Percentiles rank a stretch among this genome's conserved stretches.
Evolutionary conservation across 345 rosid genomes (phyloP).

Genomic region (Populus alba): DNA sequence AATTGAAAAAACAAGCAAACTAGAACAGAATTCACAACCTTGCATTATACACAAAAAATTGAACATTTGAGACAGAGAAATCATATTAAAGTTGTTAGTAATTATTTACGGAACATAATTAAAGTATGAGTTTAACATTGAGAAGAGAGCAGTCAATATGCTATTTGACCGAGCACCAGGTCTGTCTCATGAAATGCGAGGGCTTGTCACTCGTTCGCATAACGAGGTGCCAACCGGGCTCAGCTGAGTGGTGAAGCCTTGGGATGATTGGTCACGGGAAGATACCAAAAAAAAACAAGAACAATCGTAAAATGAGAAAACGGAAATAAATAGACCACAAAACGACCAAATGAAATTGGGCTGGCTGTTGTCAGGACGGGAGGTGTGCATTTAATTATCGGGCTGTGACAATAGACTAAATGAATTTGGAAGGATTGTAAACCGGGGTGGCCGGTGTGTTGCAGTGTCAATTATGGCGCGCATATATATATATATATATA

Average conservation of each 20-base stretch:
- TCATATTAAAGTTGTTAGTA: neutral
- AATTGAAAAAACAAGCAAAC: too few relatives aligned
- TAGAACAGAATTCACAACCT: neutral
- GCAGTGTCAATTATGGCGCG: too few relatives aligned
- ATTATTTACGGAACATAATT: too few relatives aligned
- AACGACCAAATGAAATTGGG: neutral
- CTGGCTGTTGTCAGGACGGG: neutral
- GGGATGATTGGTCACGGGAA: neutral
- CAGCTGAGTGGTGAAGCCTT: neutral
- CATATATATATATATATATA: too few relatives aligned
- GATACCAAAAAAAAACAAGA: neutral
- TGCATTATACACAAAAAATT: neutral
- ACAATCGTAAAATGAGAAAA: neutral
- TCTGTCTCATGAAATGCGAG: neutral
- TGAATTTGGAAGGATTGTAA: too few relatives aligned
- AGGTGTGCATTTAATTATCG: too few relatives aligned
- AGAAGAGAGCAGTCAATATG: neutral
- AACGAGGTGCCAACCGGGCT: neutral
- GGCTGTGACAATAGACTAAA: too few relatives aligned
- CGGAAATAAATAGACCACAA: neutral
- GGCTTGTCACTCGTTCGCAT: neutral
- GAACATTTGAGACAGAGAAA: neutral
- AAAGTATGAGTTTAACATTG: neutral
- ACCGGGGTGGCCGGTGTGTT: too few relatives aligned
- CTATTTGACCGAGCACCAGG: neutral